phyloP scores from a whole-genome alignment of 805 yeast genomes.

The Clavispora asparagi region DNA sequence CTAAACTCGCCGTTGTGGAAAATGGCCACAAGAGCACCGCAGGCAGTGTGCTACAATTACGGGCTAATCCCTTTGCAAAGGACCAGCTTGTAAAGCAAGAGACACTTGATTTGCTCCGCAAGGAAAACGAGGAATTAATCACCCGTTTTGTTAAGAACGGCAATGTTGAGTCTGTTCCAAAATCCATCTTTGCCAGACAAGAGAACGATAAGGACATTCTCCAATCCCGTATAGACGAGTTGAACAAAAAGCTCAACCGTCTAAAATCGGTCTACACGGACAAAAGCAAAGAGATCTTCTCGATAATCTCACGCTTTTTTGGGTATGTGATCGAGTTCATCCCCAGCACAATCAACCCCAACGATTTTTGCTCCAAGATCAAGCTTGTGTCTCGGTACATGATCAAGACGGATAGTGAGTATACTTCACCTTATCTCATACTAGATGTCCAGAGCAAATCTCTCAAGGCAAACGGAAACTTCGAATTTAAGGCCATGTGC shows the following conservation, averaged over 20 bases:
- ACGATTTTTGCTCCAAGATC: slow-evolving; percentile 47
- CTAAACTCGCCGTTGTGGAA: slow-evolving; percentile 26
- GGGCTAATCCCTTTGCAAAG: slow-evolving; percentile 57
- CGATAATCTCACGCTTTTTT: slow-evolving; percentile 58
- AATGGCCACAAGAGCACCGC: slow-evolving; percentile 16
- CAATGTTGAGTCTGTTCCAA: slow-evolving; percentile 43
- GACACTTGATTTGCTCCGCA: slow-evolving; percentile 44
- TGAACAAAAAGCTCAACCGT: slow-evolving; percentile 49
- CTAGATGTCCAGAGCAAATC: slow-evolving; percentile 54
- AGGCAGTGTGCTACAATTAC: slow-evolving; percentile 53
- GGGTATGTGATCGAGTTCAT: slow-evolving; percentile 73
- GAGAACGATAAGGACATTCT: slow-evolving; percentile 47
- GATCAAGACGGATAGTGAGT: slow-evolving; percentile 13
- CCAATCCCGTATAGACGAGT: slow-evolving; percentile 42
- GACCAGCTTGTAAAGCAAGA: slow-evolving; percentile 59
- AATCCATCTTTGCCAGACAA: slow-evolving; percentile 57
- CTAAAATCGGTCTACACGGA: slow-evolving; percentile 53
- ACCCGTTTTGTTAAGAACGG: slow-evolving; percentile 16
- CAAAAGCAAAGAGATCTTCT: slow-evolving; percentile 68
- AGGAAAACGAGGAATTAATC: slow-evolving; percentile 57
- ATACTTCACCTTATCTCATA: slow-evolving; percentile 40
- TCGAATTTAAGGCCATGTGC: slow-evolving; percentile 31
- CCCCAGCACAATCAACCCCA: slow-evolving; percentile 37
- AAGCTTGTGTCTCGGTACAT: slow-evolving; percentile 46
- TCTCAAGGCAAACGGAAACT: slow-evolving; percentile 45